Conservation (phyloP, 371 early-diverging fungal species). For the Rhizopus arrhizus region DNA sequence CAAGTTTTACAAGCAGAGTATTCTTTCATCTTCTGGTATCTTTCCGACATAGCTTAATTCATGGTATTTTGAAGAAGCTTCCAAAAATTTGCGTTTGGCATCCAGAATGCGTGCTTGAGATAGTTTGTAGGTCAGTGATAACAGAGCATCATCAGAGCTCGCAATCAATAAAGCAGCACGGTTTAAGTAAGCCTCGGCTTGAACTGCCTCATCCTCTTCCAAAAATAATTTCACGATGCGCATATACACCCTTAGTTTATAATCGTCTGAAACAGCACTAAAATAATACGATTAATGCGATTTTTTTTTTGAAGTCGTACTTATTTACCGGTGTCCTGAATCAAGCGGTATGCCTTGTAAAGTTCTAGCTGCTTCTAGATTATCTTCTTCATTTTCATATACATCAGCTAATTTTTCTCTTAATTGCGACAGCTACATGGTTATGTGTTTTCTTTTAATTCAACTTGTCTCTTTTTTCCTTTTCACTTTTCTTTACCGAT, state of each 20-base stretch:
- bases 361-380: conserved; percentile 76
- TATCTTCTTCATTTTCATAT: conserved; percentile 77
- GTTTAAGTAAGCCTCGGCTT: conserved; percentile 82
- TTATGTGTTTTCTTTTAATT: not conserved
- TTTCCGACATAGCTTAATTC: conserved; percentile 76
- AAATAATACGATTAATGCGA: not conserved
- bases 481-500: conserved; percentile 53
- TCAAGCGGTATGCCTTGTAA: conserved; percentile 85
- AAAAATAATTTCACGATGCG: conserved; percentile 81
- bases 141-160: conserved; percentile 53
- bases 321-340: conserved; percentile 75
- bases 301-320: too few relatives aligned
- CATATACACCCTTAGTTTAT: conserved; percentile 80
- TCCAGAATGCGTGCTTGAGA: conserved; percentile 88
- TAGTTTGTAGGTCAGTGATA: conserved; percentile 64
- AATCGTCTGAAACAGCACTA: conserved; percentile 74
- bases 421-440: conserved; percentile 64
- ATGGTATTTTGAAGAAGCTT: conserved; percentile 83
- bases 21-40: conserved; percentile 68
- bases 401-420: conserved; percentile 75
- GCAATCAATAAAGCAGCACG: conserved; percentile 76
- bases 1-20: conserved; percentile 58
- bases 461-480: too few relatives aligned
- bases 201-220: conserved; percentile 82
- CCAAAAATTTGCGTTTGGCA: conserved; percentile 83